Evolutionary conservation across 2,329 filamentous ascomycete species (phyloP).

Genomic region (Bipolaris victoriae): DNA sequence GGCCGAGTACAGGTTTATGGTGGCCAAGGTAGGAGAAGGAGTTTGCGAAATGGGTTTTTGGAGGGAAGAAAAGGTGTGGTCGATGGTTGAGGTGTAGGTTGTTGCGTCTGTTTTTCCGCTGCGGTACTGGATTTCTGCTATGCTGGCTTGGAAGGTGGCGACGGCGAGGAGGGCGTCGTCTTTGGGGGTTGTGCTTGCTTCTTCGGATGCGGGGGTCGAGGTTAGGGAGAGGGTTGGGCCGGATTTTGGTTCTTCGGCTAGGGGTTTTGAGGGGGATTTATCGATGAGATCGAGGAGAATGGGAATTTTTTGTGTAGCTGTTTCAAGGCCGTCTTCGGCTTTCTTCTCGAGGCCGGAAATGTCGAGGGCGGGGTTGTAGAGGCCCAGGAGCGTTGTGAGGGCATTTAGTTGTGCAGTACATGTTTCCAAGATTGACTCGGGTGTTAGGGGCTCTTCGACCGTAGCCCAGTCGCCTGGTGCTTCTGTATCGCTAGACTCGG

Average conservation of each 20-base stretch:
- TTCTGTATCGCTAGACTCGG: slow-evolving; percentile 33
- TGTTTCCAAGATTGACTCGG: slow-evolving; percentile 70
- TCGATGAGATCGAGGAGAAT: slow-evolving; percentile 55
- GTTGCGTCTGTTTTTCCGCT: slow-evolving; percentile 55
- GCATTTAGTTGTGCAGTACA: slow-evolving; percentile 65
- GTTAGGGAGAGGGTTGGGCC: slow-evolving; percentile 45
- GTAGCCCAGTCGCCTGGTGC: slow-evolving; percentile 67
- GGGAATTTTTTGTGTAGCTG: slow-evolving; percentile 61
- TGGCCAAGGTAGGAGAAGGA: slow-evolving; percentile 53
- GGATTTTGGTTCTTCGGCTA: slow-evolving; percentile 35
- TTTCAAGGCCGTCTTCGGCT: slow-evolving; percentile 61
- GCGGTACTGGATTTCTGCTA: slow-evolving; percentile 64
- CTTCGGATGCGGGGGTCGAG: slow-evolving; percentile 24
- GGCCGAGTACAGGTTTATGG: slow-evolving; percentile 59
- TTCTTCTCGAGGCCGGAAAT: slow-evolving; percentile 61
- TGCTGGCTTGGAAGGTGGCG: slow-evolving; percentile 62
- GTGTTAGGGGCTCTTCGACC: slow-evolving; percentile 70
- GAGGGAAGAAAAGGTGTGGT: slow-evolving; percentile 43
- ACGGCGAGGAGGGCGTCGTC: slow-evolving; percentile 61
- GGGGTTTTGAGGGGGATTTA: slow-evolving; percentile 22
- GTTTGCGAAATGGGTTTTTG: slow-evolving; percentile 55
- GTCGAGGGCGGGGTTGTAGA: slow-evolving; percentile 55
- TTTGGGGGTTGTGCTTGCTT: slow-evolving; percentile 49
- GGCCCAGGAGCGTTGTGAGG: slow-evolving; percentile 55
- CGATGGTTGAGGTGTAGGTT: slow-evolving; percentile 56